Evolutionary conservation across 768 basidiomycete species (phyloP).

Genomic region (Mycena indigotica): DNA sequence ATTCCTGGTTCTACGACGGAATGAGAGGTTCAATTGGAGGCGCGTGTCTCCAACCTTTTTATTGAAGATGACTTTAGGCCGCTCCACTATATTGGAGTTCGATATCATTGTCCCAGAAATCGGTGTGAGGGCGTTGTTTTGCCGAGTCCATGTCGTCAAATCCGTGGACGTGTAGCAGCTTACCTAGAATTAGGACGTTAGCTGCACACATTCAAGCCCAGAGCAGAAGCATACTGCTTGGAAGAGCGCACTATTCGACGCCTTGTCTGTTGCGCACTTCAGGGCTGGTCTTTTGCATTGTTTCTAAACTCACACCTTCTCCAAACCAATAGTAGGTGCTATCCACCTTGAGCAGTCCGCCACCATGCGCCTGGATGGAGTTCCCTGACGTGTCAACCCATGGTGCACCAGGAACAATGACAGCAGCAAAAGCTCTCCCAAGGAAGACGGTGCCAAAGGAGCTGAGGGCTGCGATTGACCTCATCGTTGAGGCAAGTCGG

Average conservation of each 20-base stretch:
- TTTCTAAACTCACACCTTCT: conserved; percentile 35
- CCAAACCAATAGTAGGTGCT: not conserved
- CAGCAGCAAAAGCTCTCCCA: conserved; percentile 32
- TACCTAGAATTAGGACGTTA: not conserved
- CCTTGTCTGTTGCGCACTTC: conserved; percentile 68
- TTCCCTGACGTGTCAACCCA: conserved; percentile 67
- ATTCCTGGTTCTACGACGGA: conserved; percentile 51
- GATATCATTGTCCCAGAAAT: conserved; percentile 58
- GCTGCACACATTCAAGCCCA: too few relatives aligned
- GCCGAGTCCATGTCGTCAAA: conserved; percentile 55
- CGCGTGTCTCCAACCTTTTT: conserved; percentile 36
- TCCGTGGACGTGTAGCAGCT: conserved; percentile 43
- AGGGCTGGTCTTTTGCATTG: conserved; percentile 52
- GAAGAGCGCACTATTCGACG: conserved; percentile 55
- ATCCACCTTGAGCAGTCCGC: conserved; percentile 55
- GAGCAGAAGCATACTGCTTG: conserved; percentile 42
- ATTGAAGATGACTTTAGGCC: conserved; percentile 65
- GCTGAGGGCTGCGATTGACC: conserved; percentile 11
- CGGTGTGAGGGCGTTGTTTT: conserved; percentile 60
- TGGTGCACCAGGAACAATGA: conserved; percentile 62
- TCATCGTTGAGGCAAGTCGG: conserved; percentile 7
- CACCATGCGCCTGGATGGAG: conserved; percentile 65
- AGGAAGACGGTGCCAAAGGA: conserved; percentile 16
- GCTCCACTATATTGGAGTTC: conserved; percentile 58
- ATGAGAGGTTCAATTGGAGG: not conserved